phyloP scores from a whole-genome alignment of 768 basidiomycete species.

The Sporobolomyces phaffii region DNA sequence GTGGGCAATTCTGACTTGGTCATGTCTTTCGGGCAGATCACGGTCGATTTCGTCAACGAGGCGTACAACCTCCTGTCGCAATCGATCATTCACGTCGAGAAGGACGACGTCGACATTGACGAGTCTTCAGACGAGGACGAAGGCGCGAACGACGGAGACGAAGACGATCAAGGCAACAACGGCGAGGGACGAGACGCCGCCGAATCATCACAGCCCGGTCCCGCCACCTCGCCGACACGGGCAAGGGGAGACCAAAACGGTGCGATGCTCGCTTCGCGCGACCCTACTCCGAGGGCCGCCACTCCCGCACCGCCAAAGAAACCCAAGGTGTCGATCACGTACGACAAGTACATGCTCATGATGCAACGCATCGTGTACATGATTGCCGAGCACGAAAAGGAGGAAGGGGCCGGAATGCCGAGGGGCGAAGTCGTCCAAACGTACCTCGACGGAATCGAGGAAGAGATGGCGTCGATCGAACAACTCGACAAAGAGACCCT shows the following conservation, averaged over 20 bases:
- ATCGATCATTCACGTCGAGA: slow-evolving; percentile 98
- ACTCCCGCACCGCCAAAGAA: slow-evolving; percentile 46
- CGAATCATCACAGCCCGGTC: slow-evolving; percentile 47
- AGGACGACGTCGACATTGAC: slow-evolving; percentile 96
- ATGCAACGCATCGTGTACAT: slow-evolving; percentile 83
- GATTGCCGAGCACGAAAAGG: slow-evolving; percentile 67
- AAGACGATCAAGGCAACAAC: slow-evolving; percentile 53
- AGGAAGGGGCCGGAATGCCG: slow-evolving; percentile 69
- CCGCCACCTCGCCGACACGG: slow-evolving; percentile 46
- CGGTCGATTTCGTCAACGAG: slow-evolving; percentile 87
- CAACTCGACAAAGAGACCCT: slow-evolving; percentile 86
- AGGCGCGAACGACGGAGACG: slow-evolving; percentile 47
- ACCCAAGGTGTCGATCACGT: slow-evolving; percentile 80
- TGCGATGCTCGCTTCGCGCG: slow-evolving; percentile 37
- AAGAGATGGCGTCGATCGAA: slow-evolving; percentile 72
- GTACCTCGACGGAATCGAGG: slow-evolving; percentile 88
- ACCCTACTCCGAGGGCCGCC: slow-evolving; percentile 45
- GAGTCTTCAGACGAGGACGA: slow-evolving; percentile 63
- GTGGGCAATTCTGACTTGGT: not conserved
- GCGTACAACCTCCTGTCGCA: slow-evolving; percentile 83
- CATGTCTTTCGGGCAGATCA: slow-evolving; percentile 58
- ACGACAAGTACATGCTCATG: slow-evolving; percentile 86
- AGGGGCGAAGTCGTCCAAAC: slow-evolving; percentile 90
- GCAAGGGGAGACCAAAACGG: slow-evolving; percentile 14
- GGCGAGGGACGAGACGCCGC: slow-evolving; percentile 58